Conservation (phyloP, 345 rosid genomes). For the Eutrema japonicum region DNA sequence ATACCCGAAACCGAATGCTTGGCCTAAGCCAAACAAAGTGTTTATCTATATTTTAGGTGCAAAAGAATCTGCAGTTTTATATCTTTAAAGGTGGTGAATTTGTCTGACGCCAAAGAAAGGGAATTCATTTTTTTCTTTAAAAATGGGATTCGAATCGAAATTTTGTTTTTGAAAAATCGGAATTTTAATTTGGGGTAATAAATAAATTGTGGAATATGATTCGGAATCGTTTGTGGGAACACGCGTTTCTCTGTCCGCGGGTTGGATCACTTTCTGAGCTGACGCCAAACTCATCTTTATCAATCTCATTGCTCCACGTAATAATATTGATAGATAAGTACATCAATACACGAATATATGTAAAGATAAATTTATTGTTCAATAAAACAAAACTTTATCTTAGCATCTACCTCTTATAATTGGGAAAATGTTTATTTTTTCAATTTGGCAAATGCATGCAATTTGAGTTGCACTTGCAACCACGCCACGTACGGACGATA, state of each 20-base stretch:
- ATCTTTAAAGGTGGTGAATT: constrained; percentile 4
- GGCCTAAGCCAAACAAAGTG: background rate
- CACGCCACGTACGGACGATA: constrained; percentile 11
- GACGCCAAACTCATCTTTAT: constrained; percentile 25
- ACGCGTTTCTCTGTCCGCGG: constrained; percentile 28
- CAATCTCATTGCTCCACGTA: constrained; percentile 29
- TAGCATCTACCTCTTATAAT: constrained; percentile 1
- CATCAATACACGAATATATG: constrained; percentile 12
- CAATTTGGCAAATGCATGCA: background rate
- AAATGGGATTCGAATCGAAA: background rate
- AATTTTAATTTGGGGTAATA: constrained; percentile 11
- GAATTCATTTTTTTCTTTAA: background rate
- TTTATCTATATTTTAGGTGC: constrained; percentile 6
- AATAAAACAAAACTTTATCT: background rate
- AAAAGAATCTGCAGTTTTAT: constrained; percentile 23
- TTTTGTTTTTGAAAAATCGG: background rate
- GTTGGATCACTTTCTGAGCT: constrained; percentile 15
- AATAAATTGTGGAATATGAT: constrained; percentile 36
- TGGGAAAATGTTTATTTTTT: background rate
- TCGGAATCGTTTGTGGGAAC: constrained; percentile 40
- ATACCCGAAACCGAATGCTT: too few species aligned
- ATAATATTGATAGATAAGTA: background rate
- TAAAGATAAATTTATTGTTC: background rate
- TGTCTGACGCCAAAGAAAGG: constrained; percentile 12
- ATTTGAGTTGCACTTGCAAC: constrained; percentile 18